phyloP scores from a whole-genome alignment of 106 monocot species.

The Amphibolis antarctica region DNA sequence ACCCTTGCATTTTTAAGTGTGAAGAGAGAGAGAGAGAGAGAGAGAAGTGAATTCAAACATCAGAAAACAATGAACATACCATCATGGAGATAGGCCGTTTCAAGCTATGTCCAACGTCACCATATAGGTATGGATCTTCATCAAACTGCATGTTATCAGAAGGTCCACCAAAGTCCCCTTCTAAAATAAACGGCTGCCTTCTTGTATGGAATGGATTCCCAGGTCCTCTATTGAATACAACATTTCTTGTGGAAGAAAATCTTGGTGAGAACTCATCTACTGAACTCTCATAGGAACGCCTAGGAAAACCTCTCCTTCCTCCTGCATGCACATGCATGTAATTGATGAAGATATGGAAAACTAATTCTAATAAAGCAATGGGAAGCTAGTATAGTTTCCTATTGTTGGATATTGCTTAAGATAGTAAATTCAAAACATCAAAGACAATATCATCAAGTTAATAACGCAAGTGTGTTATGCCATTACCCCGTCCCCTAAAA shows the following conservation, averaged over 20 bases:
- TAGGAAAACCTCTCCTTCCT: conserved; percentile 31
- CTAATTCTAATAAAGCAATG: background rate
- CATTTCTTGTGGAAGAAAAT: conserved; percentile 13
- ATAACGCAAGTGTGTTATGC: background rate
- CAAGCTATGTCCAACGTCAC: conserved; percentile 34
- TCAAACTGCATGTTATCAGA: conserved; percentile 23
- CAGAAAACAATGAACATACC: conserved; percentile 20
- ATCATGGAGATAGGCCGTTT: conserved; percentile 64
- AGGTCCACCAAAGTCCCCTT: conserved; percentile 38
- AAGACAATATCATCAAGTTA: background rate
- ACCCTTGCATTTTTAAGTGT: background rate
- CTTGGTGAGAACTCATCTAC: conserved; percentile 9
- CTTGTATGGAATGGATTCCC: conserved; percentile 29
- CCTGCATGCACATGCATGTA: conserved; percentile 14
- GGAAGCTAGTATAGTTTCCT: background rate
- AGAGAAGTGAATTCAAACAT: background rate
- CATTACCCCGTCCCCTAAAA: conserved; percentile 42
- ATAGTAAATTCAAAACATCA: background rate
- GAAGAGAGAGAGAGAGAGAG: background rate
- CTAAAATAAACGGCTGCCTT: conserved; percentile 30
- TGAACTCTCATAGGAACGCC: conserved; percentile 6
- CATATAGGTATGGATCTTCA: conserved; percentile 57
- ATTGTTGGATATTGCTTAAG: too few relatives aligned
- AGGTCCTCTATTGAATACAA: background rate
- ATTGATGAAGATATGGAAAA: conserved; percentile 3